Percentiles rank a stretch among this genome's conserved stretches.
phyloP scores from a whole-genome alignment of 208 protist species.

The Trypanosoma rangeli region DNA sequence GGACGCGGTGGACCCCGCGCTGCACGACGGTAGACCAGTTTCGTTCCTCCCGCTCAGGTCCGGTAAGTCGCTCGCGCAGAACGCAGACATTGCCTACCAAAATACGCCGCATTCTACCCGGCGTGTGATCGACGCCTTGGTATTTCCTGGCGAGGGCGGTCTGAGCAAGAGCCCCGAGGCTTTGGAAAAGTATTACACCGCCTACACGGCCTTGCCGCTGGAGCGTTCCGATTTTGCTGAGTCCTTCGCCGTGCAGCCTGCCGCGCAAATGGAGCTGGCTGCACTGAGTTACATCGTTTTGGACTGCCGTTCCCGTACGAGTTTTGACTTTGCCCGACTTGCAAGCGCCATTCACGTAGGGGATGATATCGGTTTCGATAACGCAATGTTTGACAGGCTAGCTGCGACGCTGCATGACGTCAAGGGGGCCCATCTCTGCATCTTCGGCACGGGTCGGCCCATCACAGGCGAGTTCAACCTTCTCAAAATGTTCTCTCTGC shows the following conservation, averaged over 20 bases:
- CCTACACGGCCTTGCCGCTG: conserved; percentile 56
- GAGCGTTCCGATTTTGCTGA: conserved; percentile 69
- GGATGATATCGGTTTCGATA: conserved; percentile 42
- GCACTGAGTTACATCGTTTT: conserved; percentile 76
- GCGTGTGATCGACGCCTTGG: conserved; percentile 62
- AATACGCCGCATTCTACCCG: conserved; percentile 68
- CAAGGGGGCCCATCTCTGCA: conserved; percentile 57
- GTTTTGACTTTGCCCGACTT: conserved; percentile 84
- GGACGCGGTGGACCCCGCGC: conserved; percentile 38
- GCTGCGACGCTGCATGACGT: conserved; percentile 31
- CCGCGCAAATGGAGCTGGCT: neutral
- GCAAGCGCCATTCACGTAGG: conserved; percentile 73
- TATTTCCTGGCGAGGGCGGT: conserved; percentile 44
- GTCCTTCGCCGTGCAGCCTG: conserved; percentile 39
- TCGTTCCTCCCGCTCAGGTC: conserved; percentile 51
- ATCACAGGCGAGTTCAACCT: conserved; percentile 88
- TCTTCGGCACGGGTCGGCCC: conserved; percentile 79
- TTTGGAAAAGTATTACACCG: conserved; percentile 61
- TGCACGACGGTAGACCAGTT: conserved; percentile 52
- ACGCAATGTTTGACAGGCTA: conserved; percentile 28
- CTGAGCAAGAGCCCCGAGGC: conserved; percentile 56
- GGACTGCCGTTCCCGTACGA: conserved; percentile 82
- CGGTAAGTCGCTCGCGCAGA: conserved; percentile 74
- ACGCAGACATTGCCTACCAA: conserved; percentile 70
- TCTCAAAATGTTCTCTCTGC: conserved; percentile 81